These are phyloP conservation scores for Vaucheria bursata DNA, from an alignment of 352 stramenopile species.

Conservation along the genomic window DNA sequence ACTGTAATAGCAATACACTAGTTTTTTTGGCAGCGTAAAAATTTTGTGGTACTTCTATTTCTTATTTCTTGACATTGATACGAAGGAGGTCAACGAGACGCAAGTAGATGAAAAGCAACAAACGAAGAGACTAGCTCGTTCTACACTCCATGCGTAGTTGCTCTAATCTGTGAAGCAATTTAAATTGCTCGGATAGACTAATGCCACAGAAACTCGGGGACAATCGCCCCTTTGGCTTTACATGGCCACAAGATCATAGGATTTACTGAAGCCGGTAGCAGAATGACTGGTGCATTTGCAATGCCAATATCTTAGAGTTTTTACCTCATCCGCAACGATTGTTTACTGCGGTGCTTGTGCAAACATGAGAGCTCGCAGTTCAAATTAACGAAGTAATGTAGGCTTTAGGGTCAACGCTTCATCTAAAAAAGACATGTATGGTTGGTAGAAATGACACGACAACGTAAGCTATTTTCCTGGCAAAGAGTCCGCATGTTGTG, in stretches of 20 bases:
- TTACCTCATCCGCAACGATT: slow-evolving; percentile 75
- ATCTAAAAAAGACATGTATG: slow-evolving; percentile 12
- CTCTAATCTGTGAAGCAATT: background rate
- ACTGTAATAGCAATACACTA: too few species aligned
- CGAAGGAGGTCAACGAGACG: too few species aligned
- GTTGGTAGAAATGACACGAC: slow-evolving; percentile 92
- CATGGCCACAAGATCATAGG: slow-evolving; percentile 91
- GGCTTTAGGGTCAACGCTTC: slow-evolving; percentile 75
- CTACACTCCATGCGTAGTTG: background rate
- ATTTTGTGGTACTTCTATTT: too few species aligned
- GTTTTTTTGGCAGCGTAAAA: too few species aligned
- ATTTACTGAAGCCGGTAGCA: slow-evolving; percentile 83
- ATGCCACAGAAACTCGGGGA: slow-evolving; percentile 73
- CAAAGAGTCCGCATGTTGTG: slow-evolving; percentile 89
- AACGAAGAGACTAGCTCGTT: background rate
- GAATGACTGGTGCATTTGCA: slow-evolving; percentile 87
- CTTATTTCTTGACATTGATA: too few species aligned
- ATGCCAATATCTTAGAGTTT: slow-evolving; percentile 81
- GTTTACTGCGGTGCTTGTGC: slow-evolving; percentile 76
- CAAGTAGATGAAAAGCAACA: too few species aligned
- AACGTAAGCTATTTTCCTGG: slow-evolving; percentile 85
- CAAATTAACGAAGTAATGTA: slow-evolving; percentile 92
- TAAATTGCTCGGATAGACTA: background rate
- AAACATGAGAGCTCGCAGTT: slow-evolving; percentile 86
- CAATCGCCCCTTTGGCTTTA: slow-evolving; percentile 41